Conservation (phyloP, 2,329 filamentous ascomycete species). For the Fusarium robinianum region DNA sequence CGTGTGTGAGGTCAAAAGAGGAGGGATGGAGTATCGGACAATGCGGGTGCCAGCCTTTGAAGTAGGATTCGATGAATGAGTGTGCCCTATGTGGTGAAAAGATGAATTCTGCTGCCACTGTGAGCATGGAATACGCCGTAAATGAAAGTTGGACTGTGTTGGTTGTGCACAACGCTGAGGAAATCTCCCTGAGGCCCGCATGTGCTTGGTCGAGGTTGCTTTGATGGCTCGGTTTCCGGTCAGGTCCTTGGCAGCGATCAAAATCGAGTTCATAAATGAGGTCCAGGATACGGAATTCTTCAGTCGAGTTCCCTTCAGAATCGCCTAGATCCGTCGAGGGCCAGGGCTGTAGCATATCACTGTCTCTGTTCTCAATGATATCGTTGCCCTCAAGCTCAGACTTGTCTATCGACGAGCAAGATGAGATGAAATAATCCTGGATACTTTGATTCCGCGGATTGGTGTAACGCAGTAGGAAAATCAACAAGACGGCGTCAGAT, state of each 20-base stretch:
- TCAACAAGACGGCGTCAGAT: not conserved
- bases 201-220: too few relatives aligned
- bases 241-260: too few relatives aligned
- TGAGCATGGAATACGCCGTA: too few relatives aligned
- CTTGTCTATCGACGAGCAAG: not conserved
- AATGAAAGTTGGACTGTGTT: too few relatives aligned
- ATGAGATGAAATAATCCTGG: conserved; percentile 1
- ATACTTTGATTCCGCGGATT: not conserved
- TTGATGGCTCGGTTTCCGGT: too few relatives aligned
- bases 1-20: not conserved
- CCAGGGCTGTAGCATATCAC: not conserved
- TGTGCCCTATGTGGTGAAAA: not conserved
- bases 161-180: too few relatives aligned
- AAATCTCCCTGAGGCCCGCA: too few relatives aligned
- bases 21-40: conserved; percentile 1
- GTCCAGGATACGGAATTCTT: too few relatives aligned
- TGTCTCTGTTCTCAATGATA: not conserved
- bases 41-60: not conserved
- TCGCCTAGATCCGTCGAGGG: too few relatives aligned
- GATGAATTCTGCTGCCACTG: not conserved
- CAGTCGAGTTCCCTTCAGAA: too few relatives aligned
- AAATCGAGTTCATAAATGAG: too few relatives aligned
- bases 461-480: conserved; percentile 1
- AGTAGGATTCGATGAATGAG: conserved; percentile 2
- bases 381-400: not conserved